phyloP scores from a whole-genome alignment of 441 rosid genomes.

The Flueggea neowawraea region DNA sequence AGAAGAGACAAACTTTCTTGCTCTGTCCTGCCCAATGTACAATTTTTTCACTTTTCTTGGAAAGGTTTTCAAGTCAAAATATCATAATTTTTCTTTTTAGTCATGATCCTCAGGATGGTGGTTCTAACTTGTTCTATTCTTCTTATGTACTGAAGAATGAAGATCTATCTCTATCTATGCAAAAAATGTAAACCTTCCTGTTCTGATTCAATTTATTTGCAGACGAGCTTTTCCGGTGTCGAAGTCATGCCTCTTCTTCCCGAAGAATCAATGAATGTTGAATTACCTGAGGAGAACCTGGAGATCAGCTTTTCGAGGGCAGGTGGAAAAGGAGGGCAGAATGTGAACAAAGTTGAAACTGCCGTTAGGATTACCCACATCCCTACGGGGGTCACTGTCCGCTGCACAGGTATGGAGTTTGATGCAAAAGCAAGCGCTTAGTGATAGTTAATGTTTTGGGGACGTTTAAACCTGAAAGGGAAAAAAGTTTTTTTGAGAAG shows the following conservation, averaged over 20 bases:
- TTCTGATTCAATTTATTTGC: constrained; percentile 20
- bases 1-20: too few relatives aligned
- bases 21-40: too few relatives aligned
- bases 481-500: too few relatives aligned
- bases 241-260: constrained; percentile 98
- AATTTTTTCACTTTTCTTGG: too few relatives aligned
- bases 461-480: too few relatives aligned
- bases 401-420: constrained; percentile 66
- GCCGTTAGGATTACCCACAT: constrained; percentile 91
- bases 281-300: constrained; percentile 89
- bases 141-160: too few relatives aligned
- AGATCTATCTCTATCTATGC: not conserved
- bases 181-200: not conserved
- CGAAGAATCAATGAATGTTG: constrained; percentile 68
- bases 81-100: too few relatives aligned
- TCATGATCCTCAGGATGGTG: too few relatives aligned
- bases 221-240: constrained; percentile 98
- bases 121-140: too few relatives aligned
- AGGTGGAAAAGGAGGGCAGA: constrained; percentile 98
- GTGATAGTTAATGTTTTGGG: too few relatives aligned
- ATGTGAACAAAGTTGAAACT: constrained; percentile 93
- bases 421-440: too few relatives aligned
- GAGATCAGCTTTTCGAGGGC: constrained; percentile 88
- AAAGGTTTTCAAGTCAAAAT: too few relatives aligned
- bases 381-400: constrained; percentile 85